Percentiles rank a stretch among this genome's conserved stretches.
Evolutionary conservation across 306 rosid species (phyloP).

Genomic region (Sicyos baderoa): DNA sequence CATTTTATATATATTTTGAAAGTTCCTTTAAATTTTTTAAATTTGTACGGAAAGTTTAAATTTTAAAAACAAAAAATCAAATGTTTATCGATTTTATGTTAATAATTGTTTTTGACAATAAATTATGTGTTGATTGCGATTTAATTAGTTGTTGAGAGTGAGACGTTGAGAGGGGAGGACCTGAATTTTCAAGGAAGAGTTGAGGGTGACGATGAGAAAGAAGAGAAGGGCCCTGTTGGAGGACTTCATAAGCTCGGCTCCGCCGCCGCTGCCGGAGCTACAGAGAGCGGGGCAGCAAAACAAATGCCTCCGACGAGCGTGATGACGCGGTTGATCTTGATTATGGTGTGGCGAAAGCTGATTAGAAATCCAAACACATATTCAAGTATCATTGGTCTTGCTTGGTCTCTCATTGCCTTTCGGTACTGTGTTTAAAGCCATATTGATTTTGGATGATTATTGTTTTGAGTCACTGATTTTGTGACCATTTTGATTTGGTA

Average conservation of each 20-base stretch:
- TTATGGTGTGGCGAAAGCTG: constrained; percentile 93
- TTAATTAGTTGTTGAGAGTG: constrained; percentile 16
- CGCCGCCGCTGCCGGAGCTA: not conserved
- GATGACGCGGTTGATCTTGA: constrained; percentile 83
- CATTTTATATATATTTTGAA: too few species aligned
- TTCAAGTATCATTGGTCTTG: constrained; percentile 69
- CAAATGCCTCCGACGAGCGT: constrained; percentile 86
- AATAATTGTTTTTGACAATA: not conserved
- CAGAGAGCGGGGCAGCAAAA: constrained; percentile 19
- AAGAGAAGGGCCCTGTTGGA: constrained; percentile 6
- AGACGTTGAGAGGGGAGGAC: constrained; percentile 11
- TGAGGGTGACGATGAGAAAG: constrained; percentile 13
- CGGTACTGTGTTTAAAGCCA: constrained; percentile 31
- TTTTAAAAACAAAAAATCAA: too few species aligned
- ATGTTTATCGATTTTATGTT: too few species aligned
- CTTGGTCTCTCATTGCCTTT: constrained; percentile 78
- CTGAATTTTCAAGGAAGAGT: constrained; percentile 9
- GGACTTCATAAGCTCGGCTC: constrained; percentile 9
- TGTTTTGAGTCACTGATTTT: not conserved
- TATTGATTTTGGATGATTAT: not conserved
- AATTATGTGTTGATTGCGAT: not conserved
- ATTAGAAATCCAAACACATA: constrained; percentile 90
- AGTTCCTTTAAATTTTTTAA: too few species aligned
- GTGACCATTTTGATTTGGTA: not conserved
- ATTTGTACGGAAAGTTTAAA: too few species aligned